These are phyloP conservation scores for Aspergillus terreus DNA, from an alignment of 2,329 filamentous ascomycete genomes.

Conservation along the genomic window DNA sequence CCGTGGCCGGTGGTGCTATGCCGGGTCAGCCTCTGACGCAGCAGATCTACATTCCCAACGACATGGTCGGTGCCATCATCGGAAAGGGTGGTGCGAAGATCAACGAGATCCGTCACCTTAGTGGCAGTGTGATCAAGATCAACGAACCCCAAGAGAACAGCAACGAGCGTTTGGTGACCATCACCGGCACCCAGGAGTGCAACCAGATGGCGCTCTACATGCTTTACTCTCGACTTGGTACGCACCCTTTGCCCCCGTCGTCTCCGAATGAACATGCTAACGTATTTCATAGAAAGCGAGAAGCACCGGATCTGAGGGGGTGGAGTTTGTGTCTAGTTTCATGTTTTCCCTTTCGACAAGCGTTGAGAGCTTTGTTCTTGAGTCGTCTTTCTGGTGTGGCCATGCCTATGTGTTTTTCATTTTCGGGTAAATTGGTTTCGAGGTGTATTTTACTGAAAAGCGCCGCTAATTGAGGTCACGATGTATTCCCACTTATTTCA, in stretches of 20 bases:
- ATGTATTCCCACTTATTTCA: not conserved
- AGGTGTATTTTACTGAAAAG: conserved; percentile 34
- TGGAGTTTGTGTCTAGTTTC: conserved; percentile 8
- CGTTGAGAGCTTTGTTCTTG: conserved; percentile 23
- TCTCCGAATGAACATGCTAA: conserved; percentile 1
- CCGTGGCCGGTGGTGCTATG: conserved; percentile 65
- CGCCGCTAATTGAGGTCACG: conserved; percentile 10
- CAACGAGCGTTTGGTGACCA: conserved; percentile 95
- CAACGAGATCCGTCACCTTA: conserved; percentile 96
- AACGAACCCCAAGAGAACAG: conserved; percentile 99
- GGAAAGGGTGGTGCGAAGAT: conserved; percentile 98
- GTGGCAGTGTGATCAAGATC: conserved; percentile 98
- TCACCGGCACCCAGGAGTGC: conserved; percentile 95
- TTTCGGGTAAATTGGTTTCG: conserved; percentile 18
- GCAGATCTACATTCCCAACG: conserved; percentile 98
- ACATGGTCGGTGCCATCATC: conserved; percentile 99
- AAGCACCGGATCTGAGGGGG: conserved; percentile 63
- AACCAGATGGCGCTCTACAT: conserved; percentile 99
- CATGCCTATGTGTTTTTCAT: conserved; percentile 13
- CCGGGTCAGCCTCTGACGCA: conserved; percentile 86
- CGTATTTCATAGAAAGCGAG: conserved; percentile 60
- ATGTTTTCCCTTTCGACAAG: conserved; percentile 11
- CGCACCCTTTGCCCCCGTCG: conserved; percentile 5
- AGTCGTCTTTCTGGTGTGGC: conserved; percentile 15
- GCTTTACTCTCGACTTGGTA: conserved; percentile 95